Evolutionary conservation across 2,329 filamentous ascomycete genomes (phyloP).

Genomic region (Cytospora piceicola): DNA sequence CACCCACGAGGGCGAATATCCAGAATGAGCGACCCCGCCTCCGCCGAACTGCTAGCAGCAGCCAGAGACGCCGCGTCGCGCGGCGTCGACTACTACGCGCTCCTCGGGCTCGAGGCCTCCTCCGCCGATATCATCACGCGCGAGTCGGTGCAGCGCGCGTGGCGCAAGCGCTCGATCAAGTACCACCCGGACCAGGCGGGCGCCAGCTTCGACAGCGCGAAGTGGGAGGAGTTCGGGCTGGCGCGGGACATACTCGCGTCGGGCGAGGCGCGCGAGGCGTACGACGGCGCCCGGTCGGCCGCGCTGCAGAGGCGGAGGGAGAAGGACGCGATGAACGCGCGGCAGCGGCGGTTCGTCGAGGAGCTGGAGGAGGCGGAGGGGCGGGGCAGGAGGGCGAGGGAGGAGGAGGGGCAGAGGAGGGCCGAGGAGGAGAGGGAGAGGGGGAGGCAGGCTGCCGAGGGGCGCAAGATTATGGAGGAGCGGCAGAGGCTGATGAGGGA

Average conservation of each 20-base stretch:
- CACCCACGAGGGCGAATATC: background rate
- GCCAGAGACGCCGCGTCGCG: slow-evolving; percentile 63
- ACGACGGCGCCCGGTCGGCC: slow-evolving; percentile 77
- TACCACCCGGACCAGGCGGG: slow-evolving; percentile 93
- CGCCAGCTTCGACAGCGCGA: slow-evolving; percentile 72
- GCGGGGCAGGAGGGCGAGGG: slow-evolving; percentile 63
- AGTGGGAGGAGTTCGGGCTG: slow-evolving; percentile 83
- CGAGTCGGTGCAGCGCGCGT: slow-evolving; percentile 71
- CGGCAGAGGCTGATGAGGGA: slow-evolving; percentile 47
- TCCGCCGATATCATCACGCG: slow-evolving; percentile 60
- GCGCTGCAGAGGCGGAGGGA: slow-evolving; percentile 70
- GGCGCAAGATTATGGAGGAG: slow-evolving; percentile 44
- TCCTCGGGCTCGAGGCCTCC: slow-evolving; percentile 67
- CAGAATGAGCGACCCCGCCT: slow-evolving; percentile 35
- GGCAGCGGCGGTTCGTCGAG: slow-evolving; percentile 77
- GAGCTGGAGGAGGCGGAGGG: slow-evolving; percentile 81
- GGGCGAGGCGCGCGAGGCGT: slow-evolving; percentile 70
- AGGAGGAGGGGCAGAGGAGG: slow-evolving; percentile 31
- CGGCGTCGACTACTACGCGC: slow-evolving; percentile 75
- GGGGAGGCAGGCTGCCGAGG: slow-evolving; percentile 41
- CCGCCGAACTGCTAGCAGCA: slow-evolving; percentile 53
- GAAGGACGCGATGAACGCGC: slow-evolving; percentile 72
- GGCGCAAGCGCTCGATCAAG: slow-evolving; percentile 82
- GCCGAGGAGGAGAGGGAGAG: slow-evolving; percentile 38
- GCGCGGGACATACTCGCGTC: slow-evolving; percentile 85